Evolutionary conservation across 495 filamentous ascomycete species (phyloP), one percentile per base, ranked within the genome.

Genomic region (Cladorrhinum samala): DNA sequence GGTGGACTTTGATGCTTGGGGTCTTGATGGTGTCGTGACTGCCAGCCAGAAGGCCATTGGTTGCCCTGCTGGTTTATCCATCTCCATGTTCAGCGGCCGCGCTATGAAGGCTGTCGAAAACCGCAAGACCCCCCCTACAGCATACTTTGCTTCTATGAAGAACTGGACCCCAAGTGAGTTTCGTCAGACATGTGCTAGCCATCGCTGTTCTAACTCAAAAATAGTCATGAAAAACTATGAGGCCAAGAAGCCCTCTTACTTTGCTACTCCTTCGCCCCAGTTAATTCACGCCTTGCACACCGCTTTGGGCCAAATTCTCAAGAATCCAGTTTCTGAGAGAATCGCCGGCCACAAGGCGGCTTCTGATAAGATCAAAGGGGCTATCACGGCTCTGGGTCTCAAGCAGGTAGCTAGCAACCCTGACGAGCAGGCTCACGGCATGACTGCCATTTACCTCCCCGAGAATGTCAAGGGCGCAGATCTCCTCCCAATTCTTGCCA

Each of bases 161-260:
- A 97, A 98, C 71, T 98, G 93, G 93, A 77, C 92, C 37, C 93
- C 92, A 47, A 94, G 83, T 86, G 75, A 49, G 72, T 67, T 27
- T 5, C 39, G 44, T 24, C n/a, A 3, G 9, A 1, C n/a, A 14
- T 24, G 6, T 19, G 13, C 17, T 20, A 18, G 18, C 14, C 17
- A 8, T 25, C 2, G 20, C 17, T 14, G 17, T 1, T 21, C 11
- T 7, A 24, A 17, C 14, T 14, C 17, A 9, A 4, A 20, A 45
- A 19, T 46, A 85, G 80, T 98, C 65, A 97, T 98, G 93, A 83
- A 91, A 75, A 96, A 96, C 68, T 98, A 98, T 74, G 93, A 98
- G 75, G 88, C 88, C 59, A 85, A 87, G 72, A 98, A 97, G 72
- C 82, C 94, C 39, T 95, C 89, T 11, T 98, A 98, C 76, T 98